Base-by-base conservation (phyloP, 2,329 filamentous ascomycete genomes). In the Colletotrichum salicis region DNA sequence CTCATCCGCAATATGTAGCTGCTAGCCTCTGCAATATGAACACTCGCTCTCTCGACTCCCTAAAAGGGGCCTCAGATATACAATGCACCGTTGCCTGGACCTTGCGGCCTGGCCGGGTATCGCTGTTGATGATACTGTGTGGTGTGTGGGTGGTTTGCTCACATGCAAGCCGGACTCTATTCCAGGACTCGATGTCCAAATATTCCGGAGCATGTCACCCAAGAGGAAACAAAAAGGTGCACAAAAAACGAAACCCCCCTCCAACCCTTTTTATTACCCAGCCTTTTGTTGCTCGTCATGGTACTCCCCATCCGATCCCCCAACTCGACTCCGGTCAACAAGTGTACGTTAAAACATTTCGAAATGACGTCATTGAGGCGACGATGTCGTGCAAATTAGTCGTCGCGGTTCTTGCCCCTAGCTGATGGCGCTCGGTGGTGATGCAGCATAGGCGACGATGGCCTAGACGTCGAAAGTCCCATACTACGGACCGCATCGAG, bases 381-480 rank as follows among this genome's bases (percentile, higher is more conserved):
- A 59, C 27, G 48, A 52, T 35, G 41, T n/a, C 3, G n/a, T 60
- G 15, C 33, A 59, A 24, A 56, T 64, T 55, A 73, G 57, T 73
- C 72, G 62, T 72, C 72, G 59, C 72, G 69, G 64, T 70, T 72
- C 58, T 74, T 74, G 29, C 64, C 66, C 45, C 72, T 68, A 6
- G 65, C 65, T n/a, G 72, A 74, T 6, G 70, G 72, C n/a, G 51
- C 69, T 4, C 72, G 72, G 54, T 70, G 64, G 41, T 74, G 72
- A 15, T 74, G 73, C 22, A 86, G 75, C 75, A 84, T 82, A 10
- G 86, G 86, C 41, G 84, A 87, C 24, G 79, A 79, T 0, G 86
- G 86, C n/a, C 86, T 79, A 29, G 85, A 87, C 5, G 84, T 83
- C 2, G 85, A 84, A 52, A 83, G 74, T 4, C 80, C 85, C 41